Base-by-base conservation (phyloP, 2,329 filamentous ascomycete species). In the Sclerotiophoma versabilis region DNA sequence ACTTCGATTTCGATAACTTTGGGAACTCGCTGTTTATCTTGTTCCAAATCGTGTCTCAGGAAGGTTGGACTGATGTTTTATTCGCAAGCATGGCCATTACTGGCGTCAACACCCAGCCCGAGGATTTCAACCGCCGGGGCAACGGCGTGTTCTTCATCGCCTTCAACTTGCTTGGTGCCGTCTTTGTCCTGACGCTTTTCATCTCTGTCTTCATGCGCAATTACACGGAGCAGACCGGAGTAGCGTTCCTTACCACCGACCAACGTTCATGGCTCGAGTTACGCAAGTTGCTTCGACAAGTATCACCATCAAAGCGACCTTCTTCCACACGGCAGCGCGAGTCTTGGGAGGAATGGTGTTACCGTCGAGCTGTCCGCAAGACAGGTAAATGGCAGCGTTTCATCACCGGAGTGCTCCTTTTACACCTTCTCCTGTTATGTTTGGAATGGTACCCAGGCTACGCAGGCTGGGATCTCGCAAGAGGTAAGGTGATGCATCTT, bases 171-270 rank as follows among this genome's bases (percentile, higher is more conserved):
- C 83, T 99, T 66, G 92, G 92, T 26, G 95, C 95, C 0, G 93
- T 99, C 60, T 99, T 99, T 77, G 90, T 99, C 58, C 83, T 99
- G 70, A 99, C 95, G 1, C 80, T 99, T 70, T 99, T 99, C 75
- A 96, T 99, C 41, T 98, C 95, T 51, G 95, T 99, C 57, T 99
- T 99, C 75, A 99, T 99, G 95, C 91, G 95, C 57, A 99, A 97
- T 74, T 99, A 99, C 76, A 99, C 95, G 0, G 95, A 99, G 76
- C 93, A 98, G 76, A 99, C 95, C 0, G 95, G 95, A 1, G 95
- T 99, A 36, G 95, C 95, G 2, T 99, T 93, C 73, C 80, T 99
- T 66, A 99, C 95, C 1, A 89, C 93, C 0, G 95, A 99, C 67
- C 95, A 99, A 73, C 88, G 95, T 64, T 96, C 93, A 0, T 99